Conservation (phyloP, 1,139 yeast genomes). For the Dujonia santamariae region DNA sequence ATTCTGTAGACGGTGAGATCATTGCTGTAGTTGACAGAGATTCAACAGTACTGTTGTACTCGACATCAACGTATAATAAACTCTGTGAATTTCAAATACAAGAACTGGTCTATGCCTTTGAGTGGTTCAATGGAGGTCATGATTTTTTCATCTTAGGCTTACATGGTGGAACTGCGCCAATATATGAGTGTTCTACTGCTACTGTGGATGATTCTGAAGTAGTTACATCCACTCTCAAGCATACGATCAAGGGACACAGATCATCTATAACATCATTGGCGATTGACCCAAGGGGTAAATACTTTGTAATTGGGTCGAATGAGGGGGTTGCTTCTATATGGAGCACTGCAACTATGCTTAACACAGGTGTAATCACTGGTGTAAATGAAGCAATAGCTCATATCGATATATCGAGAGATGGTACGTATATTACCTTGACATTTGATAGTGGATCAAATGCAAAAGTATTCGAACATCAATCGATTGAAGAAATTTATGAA, state of each 20-base stretch:
- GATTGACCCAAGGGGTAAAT: slow-evolving; percentile 59
- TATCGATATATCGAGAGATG: slow-evolving; percentile 45
- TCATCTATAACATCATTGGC: slow-evolving; percentile 49
- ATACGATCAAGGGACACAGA: slow-evolving; percentile 44
- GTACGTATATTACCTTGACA: slow-evolving; percentile 42
- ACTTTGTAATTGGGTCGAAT: slow-evolving; percentile 57
- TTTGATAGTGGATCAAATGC: slow-evolving; percentile 40
- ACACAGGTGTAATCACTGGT: slow-evolving; percentile 39
- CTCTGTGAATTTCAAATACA: slow-evolving; percentile 20
- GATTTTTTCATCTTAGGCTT: slow-evolving; percentile 35
- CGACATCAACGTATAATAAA: slow-evolving; percentile 21
- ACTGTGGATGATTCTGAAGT: slow-evolving; percentile 12
- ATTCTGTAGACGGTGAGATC: slow-evolving; percentile 52
- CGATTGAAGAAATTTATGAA: slow-evolving; percentile 29
- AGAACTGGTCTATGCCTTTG: slow-evolving; percentile 35
- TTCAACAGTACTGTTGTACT: slow-evolving; percentile 24
- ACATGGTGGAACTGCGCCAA: slow-evolving; percentile 31
- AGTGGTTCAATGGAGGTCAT: slow-evolving; percentile 34
- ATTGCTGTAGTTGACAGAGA: slow-evolving; percentile 48
- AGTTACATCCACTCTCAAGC: slow-evolving; percentile 28
- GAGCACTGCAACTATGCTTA: slow-evolving; percentile 47
- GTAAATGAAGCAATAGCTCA: slow-evolving; percentile 50
- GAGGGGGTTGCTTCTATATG: slow-evolving; percentile 72
- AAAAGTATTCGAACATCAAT: slow-evolving; percentile 35
- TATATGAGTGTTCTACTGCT: slow-evolving; percentile 17